phyloP scores from a whole-genome alignment of 306 rosid species.

The Cucurbita argyrosperma region DNA sequence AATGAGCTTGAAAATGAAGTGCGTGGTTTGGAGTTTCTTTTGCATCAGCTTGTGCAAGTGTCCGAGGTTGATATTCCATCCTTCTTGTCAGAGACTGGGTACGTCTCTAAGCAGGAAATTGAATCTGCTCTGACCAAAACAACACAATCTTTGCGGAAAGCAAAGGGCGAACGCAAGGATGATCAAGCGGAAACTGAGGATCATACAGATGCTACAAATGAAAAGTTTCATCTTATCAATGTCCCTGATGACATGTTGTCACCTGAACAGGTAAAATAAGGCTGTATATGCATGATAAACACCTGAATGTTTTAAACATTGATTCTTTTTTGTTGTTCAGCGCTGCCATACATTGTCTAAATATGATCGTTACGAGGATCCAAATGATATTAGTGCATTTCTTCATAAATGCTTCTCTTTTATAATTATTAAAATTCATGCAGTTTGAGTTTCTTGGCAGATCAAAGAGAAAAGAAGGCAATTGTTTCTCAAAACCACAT shows the following conservation, averaged over 20 bases:
- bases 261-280: constrained; percentile 62
- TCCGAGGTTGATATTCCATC: constrained; percentile 42
- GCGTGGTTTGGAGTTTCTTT: constrained; percentile 72
- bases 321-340: not conserved
- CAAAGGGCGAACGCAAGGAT: constrained; percentile 74
- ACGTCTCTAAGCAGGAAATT: constrained; percentile 72
- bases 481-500: constrained; percentile 70
- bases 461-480: constrained; percentile 70
- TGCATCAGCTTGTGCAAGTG: constrained; percentile 72
- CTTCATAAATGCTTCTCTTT: too few species aligned
- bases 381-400: too few species aligned
- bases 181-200: constrained; percentile 66
- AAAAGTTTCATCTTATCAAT: constrained; percentile 61
- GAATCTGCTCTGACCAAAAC: constrained; percentile 62
- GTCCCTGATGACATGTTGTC: constrained; percentile 69
- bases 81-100: constrained; percentile 74
- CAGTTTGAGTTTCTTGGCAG: constrained; percentile 24
- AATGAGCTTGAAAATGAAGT: constrained; percentile 86
- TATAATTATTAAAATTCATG: too few species aligned
- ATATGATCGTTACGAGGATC: not conserved
- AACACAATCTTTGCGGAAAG: constrained; percentile 63
- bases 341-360: not conserved
- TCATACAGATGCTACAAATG: constrained; percentile 38
- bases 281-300: not conserved
- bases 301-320: not conserved